These are phyloP conservation scores for Pleurotus ostreatus DNA, from an alignment of 768 basidiomycete species.

Conservation along the genomic window DNA sequence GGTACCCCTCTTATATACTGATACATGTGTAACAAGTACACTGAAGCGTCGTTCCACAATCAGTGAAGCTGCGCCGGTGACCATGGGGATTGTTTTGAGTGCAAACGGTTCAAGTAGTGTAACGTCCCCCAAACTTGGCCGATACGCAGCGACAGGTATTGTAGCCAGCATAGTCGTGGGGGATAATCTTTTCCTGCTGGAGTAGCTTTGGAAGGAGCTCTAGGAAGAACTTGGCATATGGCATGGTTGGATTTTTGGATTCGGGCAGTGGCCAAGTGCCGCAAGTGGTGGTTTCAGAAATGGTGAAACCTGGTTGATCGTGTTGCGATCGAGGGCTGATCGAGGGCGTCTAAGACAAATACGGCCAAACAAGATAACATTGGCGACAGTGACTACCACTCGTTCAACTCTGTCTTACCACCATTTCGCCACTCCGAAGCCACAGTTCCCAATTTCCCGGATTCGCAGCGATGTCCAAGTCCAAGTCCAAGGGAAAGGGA, in stretches of 20 bases:
- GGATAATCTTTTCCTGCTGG: too few species aligned
- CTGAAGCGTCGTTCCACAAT: not conserved
- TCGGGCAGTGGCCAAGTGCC: not conserved
- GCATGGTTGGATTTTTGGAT: too few species aligned
- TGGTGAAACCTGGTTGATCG: not conserved
- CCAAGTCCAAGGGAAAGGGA: slow-evolving; percentile 23
- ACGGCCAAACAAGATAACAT: not conserved
- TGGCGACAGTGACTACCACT: not conserved
- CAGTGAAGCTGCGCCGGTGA: slow-evolving; percentile 4
- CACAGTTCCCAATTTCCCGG: not conserved
- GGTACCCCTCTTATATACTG: not conserved
- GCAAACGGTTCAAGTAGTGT: not conserved
- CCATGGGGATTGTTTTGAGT: not conserved
- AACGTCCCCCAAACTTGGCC: too few species aligned
- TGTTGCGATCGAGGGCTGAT: not conserved
- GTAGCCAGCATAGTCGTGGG: too few species aligned
- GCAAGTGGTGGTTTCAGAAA: not conserved
- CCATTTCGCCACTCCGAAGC: too few species aligned
- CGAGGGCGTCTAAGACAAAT: not conserved
- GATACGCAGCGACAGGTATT: too few species aligned
- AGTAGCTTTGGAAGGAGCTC: too few species aligned
- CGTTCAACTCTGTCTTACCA: not conserved
- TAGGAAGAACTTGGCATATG: too few species aligned
- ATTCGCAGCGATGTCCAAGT: slow-evolving; percentile 1
- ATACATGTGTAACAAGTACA: not conserved